A percentile compares a stretch with the other conserved stretches of the same genome.
phyloP scores from a whole-genome alignment of 2,329 filamentous ascomycete species.

The Geosmithia flava region DNA sequence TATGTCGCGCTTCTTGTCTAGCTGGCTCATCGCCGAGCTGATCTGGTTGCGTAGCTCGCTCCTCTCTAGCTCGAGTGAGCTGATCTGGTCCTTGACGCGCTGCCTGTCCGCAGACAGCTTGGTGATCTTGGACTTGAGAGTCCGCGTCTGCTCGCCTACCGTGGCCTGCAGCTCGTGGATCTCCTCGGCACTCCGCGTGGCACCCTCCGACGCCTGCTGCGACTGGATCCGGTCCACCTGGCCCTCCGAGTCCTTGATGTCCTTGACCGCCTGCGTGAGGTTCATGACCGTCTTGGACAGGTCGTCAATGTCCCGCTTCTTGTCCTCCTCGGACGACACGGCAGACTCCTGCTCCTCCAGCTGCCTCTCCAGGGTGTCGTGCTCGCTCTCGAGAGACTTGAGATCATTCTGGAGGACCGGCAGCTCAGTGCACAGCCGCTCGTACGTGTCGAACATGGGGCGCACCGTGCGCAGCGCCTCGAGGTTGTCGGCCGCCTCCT shows the following conservation, averaged over 20 bases:
- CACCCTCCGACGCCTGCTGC: slow-evolving; percentile 58
- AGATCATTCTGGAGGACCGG: slow-evolving; percentile 55
- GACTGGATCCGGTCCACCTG: slow-evolving; percentile 66
- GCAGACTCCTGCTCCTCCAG: slow-evolving; percentile 56
- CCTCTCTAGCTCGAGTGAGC: slow-evolving; percentile 61
- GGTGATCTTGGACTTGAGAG: slow-evolving; percentile 48
- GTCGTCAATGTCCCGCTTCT: slow-evolving; percentile 61
- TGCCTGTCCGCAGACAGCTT: slow-evolving; percentile 62
- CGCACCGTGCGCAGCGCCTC: slow-evolving; percentile 49
- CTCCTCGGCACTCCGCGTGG: slow-evolving; percentile 63
- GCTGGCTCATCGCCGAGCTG: slow-evolving; percentile 54
- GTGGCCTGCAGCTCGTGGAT: slow-evolving; percentile 66
- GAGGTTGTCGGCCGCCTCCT: slow-evolving; percentile 34
- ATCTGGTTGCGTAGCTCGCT: slow-evolving; percentile 66
- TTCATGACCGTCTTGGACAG: slow-evolving; percentile 64
- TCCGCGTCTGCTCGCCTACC: slow-evolving; percentile 54
- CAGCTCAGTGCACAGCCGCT: slow-evolving; percentile 58
- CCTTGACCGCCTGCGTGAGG: slow-evolving; percentile 60
- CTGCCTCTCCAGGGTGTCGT: slow-evolving; percentile 43
- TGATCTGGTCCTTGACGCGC: slow-evolving; percentile 54
- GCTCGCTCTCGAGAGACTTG: slow-evolving; percentile 47
- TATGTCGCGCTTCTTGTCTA: slow-evolving; percentile 70
- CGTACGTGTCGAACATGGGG: slow-evolving; percentile 61
- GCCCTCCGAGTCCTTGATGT: slow-evolving; percentile 57
- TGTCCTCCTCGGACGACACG: slow-evolving; percentile 51